Conservation (phyloP, 2,329 filamentous ascomycete species). For the Metarhizium guizhouense region DNA sequence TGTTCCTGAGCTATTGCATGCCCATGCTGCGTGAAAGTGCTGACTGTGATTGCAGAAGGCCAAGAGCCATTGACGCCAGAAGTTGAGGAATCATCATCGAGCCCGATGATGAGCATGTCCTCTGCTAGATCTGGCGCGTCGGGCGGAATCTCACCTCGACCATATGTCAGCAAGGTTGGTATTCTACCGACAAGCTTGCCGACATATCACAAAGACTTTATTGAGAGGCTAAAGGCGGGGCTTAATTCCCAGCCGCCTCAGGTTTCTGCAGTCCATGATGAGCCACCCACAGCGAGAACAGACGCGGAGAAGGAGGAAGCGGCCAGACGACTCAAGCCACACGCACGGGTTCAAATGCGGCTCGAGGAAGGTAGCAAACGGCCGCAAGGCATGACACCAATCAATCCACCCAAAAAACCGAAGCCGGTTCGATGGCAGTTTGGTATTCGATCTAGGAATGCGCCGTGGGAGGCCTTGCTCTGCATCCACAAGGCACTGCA, state of each 20-base stretch:
- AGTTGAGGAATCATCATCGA: constrained; percentile 30
- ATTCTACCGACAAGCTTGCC: constrained; percentile 88
- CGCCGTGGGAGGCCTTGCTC: constrained; percentile 85
- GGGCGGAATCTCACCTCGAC: constrained; percentile 37
- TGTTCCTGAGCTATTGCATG: background rate
- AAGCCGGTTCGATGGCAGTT: constrained; percentile 95
- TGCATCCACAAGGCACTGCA: constrained; percentile 90
- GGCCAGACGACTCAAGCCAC: constrained; percentile 73
- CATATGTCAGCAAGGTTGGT: constrained; percentile 75
- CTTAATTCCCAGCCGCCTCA: constrained; percentile 33
- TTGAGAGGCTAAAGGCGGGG: constrained; percentile 60
- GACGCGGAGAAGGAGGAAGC: constrained; percentile 75
- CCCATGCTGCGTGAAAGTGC: constrained; percentile 16
- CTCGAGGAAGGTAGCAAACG: constrained; percentile 55
- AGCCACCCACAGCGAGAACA: constrained; percentile 42
- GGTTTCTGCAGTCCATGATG: constrained; percentile 36
- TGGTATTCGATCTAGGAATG: constrained; percentile 88
- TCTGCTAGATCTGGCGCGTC: constrained; percentile 46
- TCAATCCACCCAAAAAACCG: constrained; percentile 56
- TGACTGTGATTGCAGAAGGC: constrained; percentile 21
- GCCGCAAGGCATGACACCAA: constrained; percentile 54
- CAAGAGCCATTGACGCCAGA: constrained; percentile 25
- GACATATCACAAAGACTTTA: constrained; percentile 82
- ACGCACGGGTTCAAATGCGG: constrained; percentile 62
- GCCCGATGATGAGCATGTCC: constrained; percentile 44